Percentiles rank a stretch among this genome's conserved stretches.
phyloP scores from a whole-genome alignment of 257 asterid genomes.

The Solanum tarapatanum region DNA sequence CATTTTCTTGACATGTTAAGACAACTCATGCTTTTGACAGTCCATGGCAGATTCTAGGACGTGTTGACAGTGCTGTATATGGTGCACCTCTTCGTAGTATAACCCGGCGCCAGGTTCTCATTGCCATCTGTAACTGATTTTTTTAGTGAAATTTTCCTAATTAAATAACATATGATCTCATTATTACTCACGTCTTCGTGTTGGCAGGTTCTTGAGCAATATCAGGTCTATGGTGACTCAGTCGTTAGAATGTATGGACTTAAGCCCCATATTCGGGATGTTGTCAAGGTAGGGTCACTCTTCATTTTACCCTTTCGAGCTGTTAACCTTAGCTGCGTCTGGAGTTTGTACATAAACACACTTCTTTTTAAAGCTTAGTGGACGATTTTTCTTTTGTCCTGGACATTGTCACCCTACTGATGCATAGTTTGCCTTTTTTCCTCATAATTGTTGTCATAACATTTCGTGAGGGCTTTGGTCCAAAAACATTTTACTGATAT shows the following conservation, averaged over 20 bases:
- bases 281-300: conserved; percentile 42
- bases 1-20: conserved; percentile 6
- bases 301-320: not conserved
- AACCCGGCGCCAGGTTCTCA: conserved; percentile 77
- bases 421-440: not conserved
- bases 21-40: conserved; percentile 28
- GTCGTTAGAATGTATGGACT: conserved; percentile 43
- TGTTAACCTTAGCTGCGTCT: not conserved
- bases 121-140: not conserved
- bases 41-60: conserved; percentile 80
- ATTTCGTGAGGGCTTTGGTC: not conserved
- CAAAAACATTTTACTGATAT: not conserved
- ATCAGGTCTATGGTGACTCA: conserved; percentile 66
- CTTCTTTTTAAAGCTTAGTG: not conserved
- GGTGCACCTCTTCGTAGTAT: conserved; percentile 55
- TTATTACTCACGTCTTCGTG: not conserved
- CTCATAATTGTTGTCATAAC: no score
- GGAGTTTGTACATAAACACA: not conserved
- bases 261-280: conserved; percentile 60
- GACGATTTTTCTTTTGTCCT: not conserved
- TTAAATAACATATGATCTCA: not conserved
- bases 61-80: conserved; percentile 70
- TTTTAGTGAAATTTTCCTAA: not conserved
- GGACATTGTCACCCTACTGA: not conserved
- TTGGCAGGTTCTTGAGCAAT: conserved; percentile 68